Evolutionary conservation across 1,139 yeast genomes (phyloP).

Genomic region (Taphrina betulina): DNA sequence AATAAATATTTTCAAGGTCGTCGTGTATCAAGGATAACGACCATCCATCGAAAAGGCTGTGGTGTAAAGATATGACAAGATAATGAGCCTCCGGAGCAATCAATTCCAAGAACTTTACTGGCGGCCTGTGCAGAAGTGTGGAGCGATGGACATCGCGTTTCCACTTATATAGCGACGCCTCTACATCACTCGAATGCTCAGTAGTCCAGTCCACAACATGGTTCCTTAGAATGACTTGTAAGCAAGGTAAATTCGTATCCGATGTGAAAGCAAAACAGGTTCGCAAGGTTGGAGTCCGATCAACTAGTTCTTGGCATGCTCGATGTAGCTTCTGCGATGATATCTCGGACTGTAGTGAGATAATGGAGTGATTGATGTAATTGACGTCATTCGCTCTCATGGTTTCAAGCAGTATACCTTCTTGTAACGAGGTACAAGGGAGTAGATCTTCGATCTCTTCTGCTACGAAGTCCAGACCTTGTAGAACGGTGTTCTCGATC

Average conservation of each 20-base stretch:
- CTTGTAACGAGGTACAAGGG: conserved; percentile 40
- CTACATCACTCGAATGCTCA: not conserved
- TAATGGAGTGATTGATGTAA: conserved; percentile 37
- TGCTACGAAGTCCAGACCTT: not conserved
- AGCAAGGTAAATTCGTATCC: conserved; percentile 33
- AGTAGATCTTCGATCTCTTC: conserved; percentile 10
- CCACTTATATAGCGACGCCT: not conserved
- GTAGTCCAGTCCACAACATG: conserved; percentile 7
- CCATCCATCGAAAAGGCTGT: conserved; percentile 38
- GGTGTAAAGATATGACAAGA: conserved; percentile 36
- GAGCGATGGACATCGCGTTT: not conserved
- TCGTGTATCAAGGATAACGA: conserved; percentile 34
- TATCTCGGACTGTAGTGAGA: conserved; percentile 30
- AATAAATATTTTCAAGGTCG: conserved; percentile 31
- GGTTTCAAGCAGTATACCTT: conserved; percentile 37
- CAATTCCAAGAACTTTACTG: conserved; percentile 12
- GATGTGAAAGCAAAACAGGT: conserved; percentile 37
- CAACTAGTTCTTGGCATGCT: conserved; percentile 34
- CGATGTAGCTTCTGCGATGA: conserved; percentile 15
- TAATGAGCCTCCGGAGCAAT: not conserved
- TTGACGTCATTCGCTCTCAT: conserved; percentile 31
- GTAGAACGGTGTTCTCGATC: not conserved
- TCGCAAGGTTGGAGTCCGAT: conserved; percentile 37
- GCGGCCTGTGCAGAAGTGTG: not conserved
- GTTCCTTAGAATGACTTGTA: conserved; percentile 34